A percentile compares a stretch with the other conserved stretches of the same genome.
These are phyloP conservation scores for Rosa multiflora DNA, from an alignment of 306 rosid genomes.

Conservation along the genomic window DNA sequence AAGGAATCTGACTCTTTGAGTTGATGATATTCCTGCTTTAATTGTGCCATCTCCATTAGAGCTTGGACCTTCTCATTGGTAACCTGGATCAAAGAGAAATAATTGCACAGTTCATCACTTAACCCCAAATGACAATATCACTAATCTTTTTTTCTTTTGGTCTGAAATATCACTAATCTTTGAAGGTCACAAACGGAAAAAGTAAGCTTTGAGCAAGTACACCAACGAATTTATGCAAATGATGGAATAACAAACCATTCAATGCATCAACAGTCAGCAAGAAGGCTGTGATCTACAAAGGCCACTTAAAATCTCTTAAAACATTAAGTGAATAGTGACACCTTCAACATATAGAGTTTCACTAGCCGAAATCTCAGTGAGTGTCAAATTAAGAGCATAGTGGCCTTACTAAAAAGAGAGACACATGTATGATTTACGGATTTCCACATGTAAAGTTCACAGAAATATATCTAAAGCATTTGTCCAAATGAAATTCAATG, in stretches of 20 bases:
- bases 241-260: not conserved
- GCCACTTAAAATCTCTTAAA: not conserved
- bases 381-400: not conserved
- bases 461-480: not conserved
- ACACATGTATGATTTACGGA: not conserved
- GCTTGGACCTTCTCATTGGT: constrained; percentile 95
- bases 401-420: not conserved
- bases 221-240: not conserved
- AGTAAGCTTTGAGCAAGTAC: not conserved
- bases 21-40: constrained; percentile 75
- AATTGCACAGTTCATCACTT: constrained; percentile 25
- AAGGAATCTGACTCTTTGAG: constrained; percentile 66
- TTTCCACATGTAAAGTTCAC: not conserved
- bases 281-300: not conserved
- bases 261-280: not conserved
- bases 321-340: not conserved
- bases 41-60: constrained; percentile 81
- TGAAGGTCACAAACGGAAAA: not conserved
- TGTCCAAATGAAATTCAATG: not conserved
- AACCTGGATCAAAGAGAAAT: constrained; percentile 55
- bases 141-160: not conserved
- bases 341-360: constrained; percentile 1
- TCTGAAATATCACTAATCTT: not conserved
- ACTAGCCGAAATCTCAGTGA: not conserved
- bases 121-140: constrained; percentile 1